Evolutionary conservation across 1,284 basidiomycete species (phyloP), one percentile per base, ranked within the genome.

Genomic region (Boletus semigastroideus): DNA sequence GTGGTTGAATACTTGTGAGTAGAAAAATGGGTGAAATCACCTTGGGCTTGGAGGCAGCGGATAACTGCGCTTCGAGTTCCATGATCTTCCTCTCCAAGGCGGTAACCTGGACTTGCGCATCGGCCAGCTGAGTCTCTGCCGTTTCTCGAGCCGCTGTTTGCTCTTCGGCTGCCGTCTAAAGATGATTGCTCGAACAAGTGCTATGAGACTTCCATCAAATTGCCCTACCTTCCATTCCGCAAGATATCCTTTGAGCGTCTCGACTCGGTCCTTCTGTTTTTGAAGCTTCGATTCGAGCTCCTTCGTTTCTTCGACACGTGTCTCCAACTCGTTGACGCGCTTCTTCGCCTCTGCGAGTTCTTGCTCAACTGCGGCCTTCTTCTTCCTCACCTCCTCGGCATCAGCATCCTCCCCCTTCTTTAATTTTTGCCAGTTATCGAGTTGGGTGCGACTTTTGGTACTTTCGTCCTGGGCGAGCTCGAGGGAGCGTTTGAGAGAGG

Each of bases 361-460:
- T 3, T 79, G 69, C 53, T 89, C 84, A 13, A 87, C 71, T 36
- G 82, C 78, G 13, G 78, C 70, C 16, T 78, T 78, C 48, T 74
- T 71, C 62, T 82, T 83, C 41, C 83, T 76, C 52, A 78, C 67
- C 4, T 71, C 66, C 49, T 84, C 86, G 10, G 77, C 72, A 43
- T 86, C 82, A 12, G 73, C 77, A 16, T 76, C 82, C 46, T 82
- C 85, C 49, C 80, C 82, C 27, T 72, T 82, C 60, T 89, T 88
- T 13, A 87, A 66, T 25, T 69, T 77, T 59, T 85, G 75, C 85
- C 84, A 88, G 59, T 85, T 81, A 44, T 80, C 78, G 12, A 89
- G 68, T 60, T 90, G 87, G 5, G 77, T 76, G 43, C 78, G 76
- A 38, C 88, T 69, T 37, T 86, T 78, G 4, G 70, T 67, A 49